Percentiles rank a stretch among this genome's conserved stretches.
Conservation (phyloP, 495 filamentous ascomycete species). For the Talaromyces ruber region DNA sequence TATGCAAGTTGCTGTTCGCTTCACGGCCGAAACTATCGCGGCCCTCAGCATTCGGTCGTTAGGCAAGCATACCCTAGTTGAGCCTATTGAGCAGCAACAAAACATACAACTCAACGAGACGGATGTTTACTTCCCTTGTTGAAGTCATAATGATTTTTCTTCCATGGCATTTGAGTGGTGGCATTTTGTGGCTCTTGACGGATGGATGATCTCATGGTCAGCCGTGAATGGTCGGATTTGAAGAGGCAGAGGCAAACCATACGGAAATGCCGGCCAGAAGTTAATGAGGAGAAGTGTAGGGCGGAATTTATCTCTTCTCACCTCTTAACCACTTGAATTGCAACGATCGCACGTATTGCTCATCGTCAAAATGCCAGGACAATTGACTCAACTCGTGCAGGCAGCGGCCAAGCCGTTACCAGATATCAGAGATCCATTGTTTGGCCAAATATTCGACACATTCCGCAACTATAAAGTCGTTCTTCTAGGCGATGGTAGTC, state of each 20-base stretch:
- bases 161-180: slow-evolving; percentile 3
- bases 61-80: neutral
- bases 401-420: slow-evolving; percentile 32
- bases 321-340: neutral
- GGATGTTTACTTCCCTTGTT: neutral
- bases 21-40: neutral
- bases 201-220: slow-evolving; percentile 18
- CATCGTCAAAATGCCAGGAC: slow-evolving; percentile 1
- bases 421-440: slow-evolving; percentile 23
- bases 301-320: neutral
- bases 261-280: neutral
- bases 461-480: slow-evolving; percentile 36
- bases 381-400: slow-evolving; percentile 25
- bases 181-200: slow-evolving; percentile 10
- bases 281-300: neutral
- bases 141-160: slow-evolving; percentile 13
- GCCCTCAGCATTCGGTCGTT: neutral
- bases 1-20: neutral
- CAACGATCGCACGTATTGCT: neutral
- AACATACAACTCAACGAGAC: neutral
- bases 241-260: neutral
- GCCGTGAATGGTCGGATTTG: neutral
- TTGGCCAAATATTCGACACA: slow-evolving; percentile 33
- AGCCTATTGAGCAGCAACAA: neutral
- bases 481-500: slow-evolving; percentile 48